Evolutionary conservation across 2,329 filamentous ascomycete species (phyloP), one percentile per base, ranked within the genome.

Genomic region (Blumeria graminis): DNA sequence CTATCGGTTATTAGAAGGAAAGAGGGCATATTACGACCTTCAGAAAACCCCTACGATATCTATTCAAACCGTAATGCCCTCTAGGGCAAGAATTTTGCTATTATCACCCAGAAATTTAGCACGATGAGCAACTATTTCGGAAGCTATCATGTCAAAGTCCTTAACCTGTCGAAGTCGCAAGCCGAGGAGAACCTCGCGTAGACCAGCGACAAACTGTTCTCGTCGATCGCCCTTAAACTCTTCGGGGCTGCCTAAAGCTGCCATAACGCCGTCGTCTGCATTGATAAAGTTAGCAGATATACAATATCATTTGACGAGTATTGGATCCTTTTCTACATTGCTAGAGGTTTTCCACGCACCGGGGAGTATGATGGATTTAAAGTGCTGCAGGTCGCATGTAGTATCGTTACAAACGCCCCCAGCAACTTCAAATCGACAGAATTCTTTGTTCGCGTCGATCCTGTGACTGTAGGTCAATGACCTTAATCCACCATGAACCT

Each of bases 391-490:
- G 57, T 78, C 71, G 70, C 92, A 98, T 56, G 76, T 72, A 58
- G 71, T 67, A 65, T 89, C 85, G 62, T 82, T 81, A 34, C 92
- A 96, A 61, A 74, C 71, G 59, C 80, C 79, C 55, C 80, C 81
- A 52, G 75, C 73, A 60, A 85, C 71, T 68, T 94, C 86, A 63
- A 78, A 82, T 39, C 80, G 82, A 69, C 92, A 98, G 53, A 96
- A 66, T 59, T 78, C 76, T 62, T 77, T 81, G 59, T 78, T 74
- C 28, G 81, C 74, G 66, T 95, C 81, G 69, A 98, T 94, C 62
- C 81, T 82, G 69, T 94, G 86, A 71, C 86, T 95, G 71, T 90
- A 96, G 46, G 89, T 96, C 72, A 93, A 75, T 61, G 92, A 96
- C 66, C 84, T 82, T 65, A 88, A 82, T 46, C 90, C 90, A 60